Base-by-base conservation (phyloP, 2,329 filamentous ascomycete genomes). In the Pseudogymnoascus sp. region DNA sequence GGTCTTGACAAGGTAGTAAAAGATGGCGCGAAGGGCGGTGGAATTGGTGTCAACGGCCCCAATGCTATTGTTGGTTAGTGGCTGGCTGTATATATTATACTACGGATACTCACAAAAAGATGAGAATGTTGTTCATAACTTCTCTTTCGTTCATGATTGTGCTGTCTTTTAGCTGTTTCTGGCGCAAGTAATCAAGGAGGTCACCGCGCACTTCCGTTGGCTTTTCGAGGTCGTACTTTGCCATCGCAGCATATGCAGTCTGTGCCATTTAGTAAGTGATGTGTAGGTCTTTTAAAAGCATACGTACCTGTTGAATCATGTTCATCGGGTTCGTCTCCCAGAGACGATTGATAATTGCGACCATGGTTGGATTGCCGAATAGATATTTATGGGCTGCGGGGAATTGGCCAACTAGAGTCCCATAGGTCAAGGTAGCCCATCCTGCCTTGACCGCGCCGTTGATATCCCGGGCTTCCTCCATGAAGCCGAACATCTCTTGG, bases 21-120 rank as follows among this genome's bases (percentile, higher is more conserved):
- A 53, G 10, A 62, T 61, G 5, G 67, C 59, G n/a, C 66, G 57
- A 5, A 68, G 50, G 4, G 63, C 31, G 4, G 65, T 65, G 5
- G 65, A 65, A 0, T 65, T 68, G 2, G 66, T 67, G 36, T 69
- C 68, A 31, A 63, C 64, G 1, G 63, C 66, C 2, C 65, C 65
- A 11, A 66, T 36, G 17, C 42, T 64, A 50, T 26, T 26, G 13
- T 7, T 11, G 10, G 23, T 62, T 17, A 44, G 21, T 62, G 4
- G 17, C 21, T 21, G 21, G 15, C n/a, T 8, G 35, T 13, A n/a
- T 2, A 10, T 4, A 35, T 11, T 10, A 35, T n/a, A 1, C n/a
- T 2, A 13, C 7, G 19, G 33, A 6, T 36, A 62, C 61, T 11
- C n/a, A 33, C 40, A 53, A 50, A 28, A 53, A 62, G 40, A 62